Base-by-base conservation (phyloP, 2,329 filamentous ascomycete genomes). In the Xylariales sp. region DNA sequence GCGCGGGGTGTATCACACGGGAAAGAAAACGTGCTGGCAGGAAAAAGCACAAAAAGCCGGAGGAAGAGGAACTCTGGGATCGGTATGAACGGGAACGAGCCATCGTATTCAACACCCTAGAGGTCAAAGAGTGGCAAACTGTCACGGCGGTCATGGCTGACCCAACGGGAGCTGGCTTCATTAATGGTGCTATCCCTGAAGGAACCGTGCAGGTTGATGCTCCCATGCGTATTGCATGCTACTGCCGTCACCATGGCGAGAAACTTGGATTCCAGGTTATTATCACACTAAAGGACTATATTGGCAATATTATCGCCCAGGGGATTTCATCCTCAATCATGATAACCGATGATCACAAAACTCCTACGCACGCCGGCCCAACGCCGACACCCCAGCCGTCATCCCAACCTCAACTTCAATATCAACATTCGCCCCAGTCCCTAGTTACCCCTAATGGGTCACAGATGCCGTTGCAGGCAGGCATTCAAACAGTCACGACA, bases 271-370 rank as follows among this genome's bases (percentile, higher is more conserved):
- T 97, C 80, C 85, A 87, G 71, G 94, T 98, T 74, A 97, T 99
- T 70, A 97, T 98, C 80, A 98, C 95, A 1, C 86, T 99, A 75
- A 97, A 94, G 77, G 93, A 97, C 79, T 88, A 88, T 76, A 83
- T 89, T 70, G 92, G 90, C 74, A 89, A 89, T 52, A 83, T 97
- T 39, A 83, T 98, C 50, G 92, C 93, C 6, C 95, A 99, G 80
- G 89, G 90, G 60, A 91, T 97, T 71, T 93, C 93, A 23, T 90
- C 91, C 63, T 92, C 93, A 0, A 97, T 98, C 71, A 95, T 97
- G 87, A 97, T 98, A 71, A 98, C 96, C 0, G 95, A 99, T 78
- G 95, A 99, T 76, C 95, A 98, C 83, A 98, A 98, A 82, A 97
- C 93, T 7, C 73, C 45, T 73, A 61, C 67, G 49, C 64, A 50